phyloP scores from a whole-genome alignment of 352 stramenopile genomes.

The Salisapilia sapeloensis region DNA sequence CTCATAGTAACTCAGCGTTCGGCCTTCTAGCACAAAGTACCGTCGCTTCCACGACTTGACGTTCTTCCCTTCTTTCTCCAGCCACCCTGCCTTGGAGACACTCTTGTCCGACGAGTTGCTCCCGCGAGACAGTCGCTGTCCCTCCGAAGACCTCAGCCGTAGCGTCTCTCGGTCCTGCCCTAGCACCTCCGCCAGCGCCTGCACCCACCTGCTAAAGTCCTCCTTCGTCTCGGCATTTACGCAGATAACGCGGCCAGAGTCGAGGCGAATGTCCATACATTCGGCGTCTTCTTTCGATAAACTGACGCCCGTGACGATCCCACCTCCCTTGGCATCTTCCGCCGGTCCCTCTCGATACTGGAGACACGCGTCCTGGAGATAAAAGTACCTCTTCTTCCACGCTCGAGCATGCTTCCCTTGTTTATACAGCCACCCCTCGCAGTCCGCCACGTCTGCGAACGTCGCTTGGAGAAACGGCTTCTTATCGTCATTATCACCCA shows the following conservation, averaged over 20 bases:
- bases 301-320: slow-evolving; percentile 37
- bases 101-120: background rate
- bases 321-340: slow-evolving; percentile 37
- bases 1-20: slow-evolving; percentile 39
- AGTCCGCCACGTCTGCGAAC: slow-evolving; percentile 24
- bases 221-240: slow-evolving; percentile 38
- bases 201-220: slow-evolving; percentile 41
- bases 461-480: slow-evolving; percentile 44
- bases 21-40: slow-evolving; percentile 53
- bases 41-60: slow-evolving; percentile 61
- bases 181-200: slow-evolving; percentile 33
- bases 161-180: slow-evolving; percentile 12
- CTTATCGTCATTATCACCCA: slow-evolving; percentile 32
- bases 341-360: slow-evolving; percentile 43
- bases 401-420: slow-evolving; percentile 28
- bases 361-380: slow-evolving; percentile 33
- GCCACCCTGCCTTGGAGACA: slow-evolving; percentile 42
- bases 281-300: slow-evolving; percentile 20
- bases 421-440: slow-evolving; percentile 66
- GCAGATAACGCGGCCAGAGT: slow-evolving; percentile 34
- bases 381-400: slow-evolving; percentile 67
- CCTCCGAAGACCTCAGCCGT: background rate
- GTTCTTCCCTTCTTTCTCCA: slow-evolving; percentile 58
- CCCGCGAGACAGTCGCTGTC: slow-evolving; percentile 1
- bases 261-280: slow-evolving; percentile 49